A percentile compares a stretch with the other conserved stretches of the same genome.
Evolutionary conservation across 441 rosid genomes (phyloP).

Genomic region (Jatropha multifida): DNA sequence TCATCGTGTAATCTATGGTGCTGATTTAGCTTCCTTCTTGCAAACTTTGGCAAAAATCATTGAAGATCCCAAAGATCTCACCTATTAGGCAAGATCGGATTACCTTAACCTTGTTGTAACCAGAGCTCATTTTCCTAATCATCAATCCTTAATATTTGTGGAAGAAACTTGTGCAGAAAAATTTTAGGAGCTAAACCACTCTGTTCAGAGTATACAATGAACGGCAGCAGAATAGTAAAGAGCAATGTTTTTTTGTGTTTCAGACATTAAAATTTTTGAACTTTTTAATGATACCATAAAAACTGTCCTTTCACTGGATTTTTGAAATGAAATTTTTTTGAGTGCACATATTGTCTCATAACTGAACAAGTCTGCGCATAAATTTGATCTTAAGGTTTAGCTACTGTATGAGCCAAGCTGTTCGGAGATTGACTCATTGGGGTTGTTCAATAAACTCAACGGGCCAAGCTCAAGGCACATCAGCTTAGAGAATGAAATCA

Average conservation of each 20-base stretch:
- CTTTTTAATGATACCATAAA: neutral
- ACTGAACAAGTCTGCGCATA: too few species aligned
- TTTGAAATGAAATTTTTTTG: conserved; percentile 10
- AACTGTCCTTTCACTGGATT: neutral
- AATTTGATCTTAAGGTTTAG: too few species aligned
- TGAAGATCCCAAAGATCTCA: conserved; percentile 85
- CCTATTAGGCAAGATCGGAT: conserved; percentile 43
- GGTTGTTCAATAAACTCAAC: too few species aligned
- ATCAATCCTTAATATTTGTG: conserved; percentile 12
- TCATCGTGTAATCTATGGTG: conserved; percentile 91
- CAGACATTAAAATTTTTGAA: conserved; percentile 17
- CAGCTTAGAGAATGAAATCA: too few species aligned
- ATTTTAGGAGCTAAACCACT: conserved; percentile 12
- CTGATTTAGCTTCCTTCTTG: conserved; percentile 91
- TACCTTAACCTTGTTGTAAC: conserved; percentile 2
- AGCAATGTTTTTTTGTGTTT: conserved; percentile 16
- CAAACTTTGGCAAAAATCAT: conserved; percentile 80
- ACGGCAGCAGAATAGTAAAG: conserved; percentile 22
- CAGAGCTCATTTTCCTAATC: conserved; percentile 14
- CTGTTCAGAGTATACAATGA: conserved; percentile 11
- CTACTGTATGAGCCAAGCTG: too few species aligned
- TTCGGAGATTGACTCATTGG: too few species aligned
- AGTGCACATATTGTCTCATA: too few species aligned
- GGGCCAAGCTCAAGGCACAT: too few species aligned
- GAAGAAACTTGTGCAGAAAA: conserved; percentile 12